These are phyloP conservation scores for Chlorophyllum brunneum DNA, from an alignment of 768 basidiomycete genomes.

Conservation along the genomic window DNA sequence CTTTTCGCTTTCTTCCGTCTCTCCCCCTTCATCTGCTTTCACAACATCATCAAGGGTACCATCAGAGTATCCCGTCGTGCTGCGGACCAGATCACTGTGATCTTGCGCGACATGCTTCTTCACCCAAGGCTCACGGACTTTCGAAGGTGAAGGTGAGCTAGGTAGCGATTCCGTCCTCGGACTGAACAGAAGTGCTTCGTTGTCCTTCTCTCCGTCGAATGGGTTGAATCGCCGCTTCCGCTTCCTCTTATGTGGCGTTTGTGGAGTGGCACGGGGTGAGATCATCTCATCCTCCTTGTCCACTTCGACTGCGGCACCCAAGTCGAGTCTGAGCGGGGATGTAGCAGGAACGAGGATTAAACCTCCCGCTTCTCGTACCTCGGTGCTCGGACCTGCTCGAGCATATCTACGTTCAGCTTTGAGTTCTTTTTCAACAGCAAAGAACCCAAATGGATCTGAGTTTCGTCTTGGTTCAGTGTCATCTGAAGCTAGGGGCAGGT, in stretches of 20 bases:
- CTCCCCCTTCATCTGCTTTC: constrained; percentile 12
- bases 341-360: constrained; percentile 25
- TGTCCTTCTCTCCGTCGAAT: constrained; percentile 18
- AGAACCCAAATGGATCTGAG: constrained; percentile 57
- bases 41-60: constrained; percentile 18
- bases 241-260: constrained; percentile 30
- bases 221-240: constrained; percentile 23
- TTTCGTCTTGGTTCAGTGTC: constrained; percentile 18
- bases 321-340: constrained; percentile 23
- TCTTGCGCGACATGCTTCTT: constrained; percentile 15
- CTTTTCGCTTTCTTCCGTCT: neutral
- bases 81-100: constrained; percentile 7
- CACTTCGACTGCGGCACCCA: constrained; percentile 20
- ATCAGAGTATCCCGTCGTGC: constrained; percentile 11
- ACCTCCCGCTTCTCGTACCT: constrained; percentile 19
- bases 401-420: constrained; percentile 33
- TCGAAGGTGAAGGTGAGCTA: constrained; percentile 36
- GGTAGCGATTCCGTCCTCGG: constrained; percentile 27
- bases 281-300: constrained; percentile 11
- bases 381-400: neutral
- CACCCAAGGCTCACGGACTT: constrained; percentile 15
- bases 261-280: constrained; percentile 20
- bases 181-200: constrained; percentile 29
- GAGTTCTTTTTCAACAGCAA: constrained; percentile 48
- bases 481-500: constrained; percentile 12